Evolutionary conservation across 208 protist species (phyloP).

Genomic region (Endotrypanum monterogeii): DNA sequence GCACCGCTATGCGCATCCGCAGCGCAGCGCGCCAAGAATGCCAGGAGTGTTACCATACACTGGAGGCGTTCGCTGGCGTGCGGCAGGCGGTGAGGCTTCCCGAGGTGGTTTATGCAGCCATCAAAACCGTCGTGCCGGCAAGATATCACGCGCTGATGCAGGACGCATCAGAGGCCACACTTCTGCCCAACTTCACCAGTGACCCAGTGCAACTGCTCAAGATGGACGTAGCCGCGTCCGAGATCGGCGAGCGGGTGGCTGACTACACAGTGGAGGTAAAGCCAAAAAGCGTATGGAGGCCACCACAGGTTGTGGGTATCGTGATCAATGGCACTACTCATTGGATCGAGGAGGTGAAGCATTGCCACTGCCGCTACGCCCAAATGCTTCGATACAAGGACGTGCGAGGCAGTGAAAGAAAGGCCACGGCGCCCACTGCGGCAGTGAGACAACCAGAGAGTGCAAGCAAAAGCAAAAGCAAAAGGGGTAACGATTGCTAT

Average conservation of each 20-base stretch:
- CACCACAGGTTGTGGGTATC: slow-evolving; percentile 60
- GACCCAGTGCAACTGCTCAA: slow-evolving; percentile 27
- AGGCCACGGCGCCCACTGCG: not conserved
- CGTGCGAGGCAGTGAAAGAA: slow-evolving; percentile 4
- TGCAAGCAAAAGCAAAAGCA: not conserved
- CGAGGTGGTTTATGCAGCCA: slow-evolving; percentile 15
- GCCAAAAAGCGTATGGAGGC: slow-evolving; percentile 67
- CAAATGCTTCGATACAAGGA: slow-evolving; percentile 54
- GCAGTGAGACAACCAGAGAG: too few species aligned
- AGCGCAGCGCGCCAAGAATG: slow-evolving; percentile 22
- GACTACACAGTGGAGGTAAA: slow-evolving; percentile 75
- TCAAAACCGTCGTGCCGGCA: slow-evolving; percentile 23
- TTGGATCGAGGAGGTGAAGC: slow-evolving; percentile 52
- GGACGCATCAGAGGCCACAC: slow-evolving; percentile 27
- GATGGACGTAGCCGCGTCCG: slow-evolving; percentile 8
- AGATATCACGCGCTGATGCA: slow-evolving; percentile 18
- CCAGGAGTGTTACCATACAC: slow-evolving; percentile 29
- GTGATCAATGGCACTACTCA: slow-evolving; percentile 39
- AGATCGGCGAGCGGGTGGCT: slow-evolving; percentile 9
- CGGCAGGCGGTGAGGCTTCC: slow-evolving; percentile 23
- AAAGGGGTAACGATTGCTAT: slow-evolving; percentile 25
- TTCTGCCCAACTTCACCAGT: slow-evolving; percentile 46
- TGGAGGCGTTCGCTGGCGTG: slow-evolving; percentile 33
- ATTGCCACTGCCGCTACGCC: slow-evolving; percentile 62
- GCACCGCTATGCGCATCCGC: slow-evolving; percentile 32